Conservation (phyloP, 495 filamentous ascomycete species). For the Staphylotrichum longicolle region DNA sequence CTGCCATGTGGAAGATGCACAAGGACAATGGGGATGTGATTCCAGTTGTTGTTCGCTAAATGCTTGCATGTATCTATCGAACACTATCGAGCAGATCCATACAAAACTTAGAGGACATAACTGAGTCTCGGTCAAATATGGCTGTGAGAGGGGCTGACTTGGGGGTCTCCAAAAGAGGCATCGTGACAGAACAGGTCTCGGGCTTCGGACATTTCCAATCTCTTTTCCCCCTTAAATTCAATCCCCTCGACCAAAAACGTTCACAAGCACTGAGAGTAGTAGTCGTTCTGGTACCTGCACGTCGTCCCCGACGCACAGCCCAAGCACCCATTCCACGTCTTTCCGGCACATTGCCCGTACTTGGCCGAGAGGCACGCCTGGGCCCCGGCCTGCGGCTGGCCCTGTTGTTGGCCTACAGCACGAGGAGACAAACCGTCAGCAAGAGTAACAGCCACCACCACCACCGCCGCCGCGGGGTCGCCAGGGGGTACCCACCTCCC, state of each 20-base stretch:
- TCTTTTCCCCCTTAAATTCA: no score
- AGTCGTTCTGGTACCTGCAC: constrained; percentile 48
- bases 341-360: constrained; percentile 52
- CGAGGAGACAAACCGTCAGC: constrained; percentile 5
- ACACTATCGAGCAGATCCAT: no score
- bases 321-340: constrained; percentile 46
- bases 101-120: no score
- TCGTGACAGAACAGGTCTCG: no score
- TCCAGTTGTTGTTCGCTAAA: no score
- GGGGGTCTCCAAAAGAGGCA: no score
- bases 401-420: constrained; percentile 13
- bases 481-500: constrained; percentile 19
- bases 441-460: not conserved
- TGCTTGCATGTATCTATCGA: no score
- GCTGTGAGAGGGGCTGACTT: no score
- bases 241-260: no score
- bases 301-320: constrained; percentile 42
- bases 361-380: constrained; percentile 29
- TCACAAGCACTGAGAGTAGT: constrained; percentile 47
- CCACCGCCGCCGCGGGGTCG: no score
- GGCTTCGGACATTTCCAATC: no score
- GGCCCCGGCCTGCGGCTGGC: constrained; percentile 10
- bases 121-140: no score
- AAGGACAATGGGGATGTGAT: not conserved
- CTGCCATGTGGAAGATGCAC: not conserved